Evolutionary conservation across 805 yeast species (phyloP), one percentile per base, ranked within the genome.

Genomic region (Priceomyces melissophilus): DNA sequence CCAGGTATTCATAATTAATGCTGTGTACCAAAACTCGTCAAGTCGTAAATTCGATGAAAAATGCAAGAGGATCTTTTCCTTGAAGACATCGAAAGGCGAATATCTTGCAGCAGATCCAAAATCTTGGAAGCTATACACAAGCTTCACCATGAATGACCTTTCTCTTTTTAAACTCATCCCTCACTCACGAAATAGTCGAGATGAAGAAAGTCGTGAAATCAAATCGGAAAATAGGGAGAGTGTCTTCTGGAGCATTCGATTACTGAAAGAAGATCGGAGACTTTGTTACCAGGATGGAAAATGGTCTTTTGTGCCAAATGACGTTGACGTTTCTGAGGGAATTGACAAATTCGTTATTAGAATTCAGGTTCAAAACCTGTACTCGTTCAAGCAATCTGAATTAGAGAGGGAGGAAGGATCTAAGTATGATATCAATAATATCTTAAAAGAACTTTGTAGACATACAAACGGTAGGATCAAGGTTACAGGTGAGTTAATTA

Each of bases 401-500:
- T 23, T 34, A 11, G 14, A 15, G 4, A 29, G 34, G 30, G 27
- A 34, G n/a, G 33, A 34, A 16, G 42, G 34, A 30, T 7, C 35
- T 2, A 27, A 25, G 12, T 11, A 17, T 13, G 43, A 39, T 20
- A 23, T 46, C n/a, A 39, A 40, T 17, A 36, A 20, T 5, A 38
- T 45, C 2, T 35, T 44, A 12, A 35, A 33, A 13, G 41, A 32
- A 8, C 32, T 46, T 13, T 41, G 41, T 30, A 42, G 44, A 23
- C 46, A 46, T 2, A 44, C 50, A 7, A 33, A 38, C 4, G 50
- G 50, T 2, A 44, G 39, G 34, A 35, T 44, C 14, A 35, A 41
- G n/a, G 25, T 46, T 7, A 39, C 42, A 6, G 35, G 28, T 4
- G 46, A 37, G 15, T 34, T 46, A 32, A 31, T 46, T 12, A 35